These are phyloP conservation scores for Rosa lucieae DNA, from an alignment of 306 rosid genomes.

Conservation along the genomic window DNA sequence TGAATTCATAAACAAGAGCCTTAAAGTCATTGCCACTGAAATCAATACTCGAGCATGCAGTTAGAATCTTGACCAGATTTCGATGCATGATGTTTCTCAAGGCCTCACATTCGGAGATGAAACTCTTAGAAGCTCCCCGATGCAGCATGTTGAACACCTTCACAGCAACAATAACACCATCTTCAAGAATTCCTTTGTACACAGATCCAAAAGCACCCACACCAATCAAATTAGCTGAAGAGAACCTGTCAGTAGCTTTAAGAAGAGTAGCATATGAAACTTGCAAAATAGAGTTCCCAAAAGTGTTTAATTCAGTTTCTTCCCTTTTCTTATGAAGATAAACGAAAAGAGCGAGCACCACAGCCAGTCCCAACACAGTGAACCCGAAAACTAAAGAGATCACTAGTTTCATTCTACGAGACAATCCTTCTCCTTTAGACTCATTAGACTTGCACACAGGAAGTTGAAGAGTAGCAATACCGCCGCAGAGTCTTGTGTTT, in stretches of 20 bases:
- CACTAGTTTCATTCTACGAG: background rate
- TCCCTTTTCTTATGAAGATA: background rate
- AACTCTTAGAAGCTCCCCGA: background rate
- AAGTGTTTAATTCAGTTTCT: background rate
- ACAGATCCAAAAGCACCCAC: background rate
- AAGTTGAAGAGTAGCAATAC: background rate
- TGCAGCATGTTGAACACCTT: background rate
- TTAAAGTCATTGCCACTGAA: background rate
- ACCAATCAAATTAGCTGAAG: background rate
- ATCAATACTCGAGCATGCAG: background rate
- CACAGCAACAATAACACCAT: background rate
- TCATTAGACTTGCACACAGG: background rate
- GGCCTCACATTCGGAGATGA: background rate
- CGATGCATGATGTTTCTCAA: background rate
- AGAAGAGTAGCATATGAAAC: background rate
- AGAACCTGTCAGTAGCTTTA: background rate
- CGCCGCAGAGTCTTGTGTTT: background rate
- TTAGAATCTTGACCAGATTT: background rate
- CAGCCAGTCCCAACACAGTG: background rate
- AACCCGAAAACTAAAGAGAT: background rate
- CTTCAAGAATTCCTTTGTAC: background rate
- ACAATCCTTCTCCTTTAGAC: background rate
- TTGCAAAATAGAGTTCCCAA: background rate
- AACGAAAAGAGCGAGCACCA: background rate
- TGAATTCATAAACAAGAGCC: background rate